phyloP scores from a whole-genome alignment of 1,284 basidiomycete species.

The Takashimella tepidaria region DNA sequence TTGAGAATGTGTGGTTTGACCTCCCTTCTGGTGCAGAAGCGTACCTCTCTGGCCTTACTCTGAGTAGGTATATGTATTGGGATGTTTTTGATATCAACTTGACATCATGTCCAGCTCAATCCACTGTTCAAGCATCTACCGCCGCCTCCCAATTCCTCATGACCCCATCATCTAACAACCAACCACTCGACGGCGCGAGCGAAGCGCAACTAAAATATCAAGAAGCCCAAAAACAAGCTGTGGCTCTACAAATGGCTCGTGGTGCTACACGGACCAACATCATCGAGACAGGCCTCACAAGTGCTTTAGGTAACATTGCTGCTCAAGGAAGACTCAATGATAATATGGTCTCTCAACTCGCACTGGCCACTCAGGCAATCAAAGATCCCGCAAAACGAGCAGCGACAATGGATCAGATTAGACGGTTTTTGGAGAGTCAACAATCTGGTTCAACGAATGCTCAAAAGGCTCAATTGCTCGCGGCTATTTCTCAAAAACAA shows the following conservation, averaged over 20 bases:
- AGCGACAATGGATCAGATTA: background rate
- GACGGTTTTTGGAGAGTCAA: background rate
- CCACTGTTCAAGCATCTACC: background rate
- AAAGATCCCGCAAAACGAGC: background rate
- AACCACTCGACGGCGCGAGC: slow-evolving; percentile 3
- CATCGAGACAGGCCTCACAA: background rate
- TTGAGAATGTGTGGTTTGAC: background rate
- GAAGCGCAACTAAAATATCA: slow-evolving; percentile 22
- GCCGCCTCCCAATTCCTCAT: background rate
- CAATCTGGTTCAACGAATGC: background rate
- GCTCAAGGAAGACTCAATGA: slow-evolving; percentile 9
- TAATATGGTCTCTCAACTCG: slow-evolving; percentile 12
- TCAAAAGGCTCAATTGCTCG: background rate
- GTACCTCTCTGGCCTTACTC: background rate
- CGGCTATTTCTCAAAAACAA: background rate
- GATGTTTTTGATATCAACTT: no score
- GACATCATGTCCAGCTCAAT: no score
- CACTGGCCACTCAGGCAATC: background rate
- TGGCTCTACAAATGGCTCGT: slow-evolving; percentile 16
- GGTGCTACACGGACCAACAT: background rate
- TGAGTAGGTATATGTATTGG: background rate
- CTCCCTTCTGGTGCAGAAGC: background rate
- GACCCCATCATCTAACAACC: background rate
- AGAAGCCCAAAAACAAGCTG: slow-evolving; percentile 17
- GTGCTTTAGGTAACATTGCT: background rate